phyloP scores from a whole-genome alignment of 73 alveolate species.

The Tetrahymena borealis region DNA sequence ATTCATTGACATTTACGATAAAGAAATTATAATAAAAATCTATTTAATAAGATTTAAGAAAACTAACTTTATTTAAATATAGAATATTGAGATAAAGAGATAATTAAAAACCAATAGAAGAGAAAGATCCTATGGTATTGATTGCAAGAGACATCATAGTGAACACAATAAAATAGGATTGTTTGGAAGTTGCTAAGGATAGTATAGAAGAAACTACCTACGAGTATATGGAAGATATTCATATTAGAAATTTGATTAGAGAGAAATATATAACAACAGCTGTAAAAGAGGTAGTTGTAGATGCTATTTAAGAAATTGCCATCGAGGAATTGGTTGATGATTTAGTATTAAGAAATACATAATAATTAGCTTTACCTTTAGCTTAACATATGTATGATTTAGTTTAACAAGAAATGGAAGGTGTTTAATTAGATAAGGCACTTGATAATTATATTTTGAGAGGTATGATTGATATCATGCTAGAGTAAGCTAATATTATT shows the following conservation, averaged over 20 bases:
- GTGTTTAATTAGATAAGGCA: conserved; percentile 21
- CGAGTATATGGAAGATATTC: conserved; percentile 21
- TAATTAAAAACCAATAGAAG: conserved; percentile 23
- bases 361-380: conserved; percentile 13
- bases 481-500: conserved; percentile 10
- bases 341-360: conserved; percentile 2
- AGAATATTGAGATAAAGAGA: conserved; percentile 37
- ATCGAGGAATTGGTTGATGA: conserved; percentile 31
- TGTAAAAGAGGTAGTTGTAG: conserved; percentile 17
- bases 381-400: conserved; percentile 26
- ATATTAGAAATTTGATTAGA: conserved; percentile 7
- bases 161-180: conserved; percentile 10
- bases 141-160: conserved; percentile 15
- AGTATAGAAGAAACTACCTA: conserved; percentile 17
- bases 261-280: conserved; percentile 22
- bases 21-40: no score
- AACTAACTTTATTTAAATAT: not conserved
- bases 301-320: conserved; percentile 32
- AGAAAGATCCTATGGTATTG: conserved; percentile 39
- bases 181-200: conserved; percentile 29
- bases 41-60: no score
- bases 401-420: conserved; percentile 25
- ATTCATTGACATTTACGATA: no score
- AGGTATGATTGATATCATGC: conserved; percentile 26
- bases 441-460: conserved; percentile 17